Conservation (phyloP, 352 stramenopile genomes). For the Globisporangium radiosum region DNA sequence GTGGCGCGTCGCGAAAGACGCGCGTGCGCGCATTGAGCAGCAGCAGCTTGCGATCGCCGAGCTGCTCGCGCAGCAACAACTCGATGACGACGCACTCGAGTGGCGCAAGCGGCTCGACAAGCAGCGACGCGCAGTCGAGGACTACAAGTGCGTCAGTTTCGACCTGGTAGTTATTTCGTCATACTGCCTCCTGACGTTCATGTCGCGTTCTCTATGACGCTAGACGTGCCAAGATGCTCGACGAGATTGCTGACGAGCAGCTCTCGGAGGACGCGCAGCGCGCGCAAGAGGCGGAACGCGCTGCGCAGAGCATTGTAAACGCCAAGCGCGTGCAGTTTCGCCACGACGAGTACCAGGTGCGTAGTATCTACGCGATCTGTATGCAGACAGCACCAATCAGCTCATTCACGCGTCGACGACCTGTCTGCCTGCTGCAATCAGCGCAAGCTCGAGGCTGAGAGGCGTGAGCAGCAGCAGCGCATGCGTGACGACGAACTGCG, state of each 20-base stretch:
- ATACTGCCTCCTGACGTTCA: too few relatives aligned
- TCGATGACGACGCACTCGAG: constrained; percentile 31
- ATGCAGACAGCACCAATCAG: background rate
- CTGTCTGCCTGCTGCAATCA: constrained; percentile 8
- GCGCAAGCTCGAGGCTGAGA: constrained; percentile 47
- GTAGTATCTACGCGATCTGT: background rate
- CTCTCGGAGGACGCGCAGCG: constrained; percentile 26
- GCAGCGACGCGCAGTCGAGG: constrained; percentile 41
- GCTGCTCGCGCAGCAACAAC: constrained; percentile 28
- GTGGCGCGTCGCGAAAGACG: constrained; percentile 48
- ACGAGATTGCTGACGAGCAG: constrained; percentile 37
- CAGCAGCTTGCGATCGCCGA: constrained; percentile 52
- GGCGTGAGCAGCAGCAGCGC: constrained; percentile 23
- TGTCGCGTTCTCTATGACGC: background rate
- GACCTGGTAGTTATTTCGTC: too few relatives aligned
- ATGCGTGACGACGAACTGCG: constrained; percentile 26
- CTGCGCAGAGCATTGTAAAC: constrained; percentile 35
- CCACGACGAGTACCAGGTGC: constrained; percentile 48
- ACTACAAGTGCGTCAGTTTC: constrained; percentile 35
- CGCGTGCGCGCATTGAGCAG: constrained; percentile 41
- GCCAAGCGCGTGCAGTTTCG: constrained; percentile 63
- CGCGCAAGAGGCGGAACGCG: constrained; percentile 26
- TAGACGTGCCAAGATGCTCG: constrained; percentile 34
- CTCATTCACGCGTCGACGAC: background rate
- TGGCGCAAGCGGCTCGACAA: constrained; percentile 39